phyloP scores from a whole-genome alignment of 2,329 filamentous ascomycete species.

The Hysterium pulicare region DNA sequence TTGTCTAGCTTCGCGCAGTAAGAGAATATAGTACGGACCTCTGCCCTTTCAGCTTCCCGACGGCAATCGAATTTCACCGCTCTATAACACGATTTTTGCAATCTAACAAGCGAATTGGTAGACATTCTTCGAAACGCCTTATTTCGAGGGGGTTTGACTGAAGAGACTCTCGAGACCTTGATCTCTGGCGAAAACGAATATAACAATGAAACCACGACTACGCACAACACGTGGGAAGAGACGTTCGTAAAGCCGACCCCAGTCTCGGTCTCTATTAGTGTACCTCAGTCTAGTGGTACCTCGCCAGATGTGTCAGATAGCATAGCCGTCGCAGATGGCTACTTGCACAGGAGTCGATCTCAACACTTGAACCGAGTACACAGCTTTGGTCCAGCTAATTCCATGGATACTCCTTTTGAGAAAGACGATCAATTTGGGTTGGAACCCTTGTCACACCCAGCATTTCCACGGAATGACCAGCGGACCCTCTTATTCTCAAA shows the following conservation, averaged over 20 bases:
- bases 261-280: slow-evolving; percentile 10
- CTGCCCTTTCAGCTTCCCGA: neutral
- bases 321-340: slow-evolving; percentile 17
- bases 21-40: slow-evolving; percentile 54
- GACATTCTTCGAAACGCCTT: slow-evolving; percentile 48
- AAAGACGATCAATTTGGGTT: slow-evolving; percentile 13
- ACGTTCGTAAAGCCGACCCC: slow-evolving; percentile 10
- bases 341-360: slow-evolving; percentile 11
- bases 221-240: slow-evolving; percentile 15
- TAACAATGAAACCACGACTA: slow-evolving; percentile 11
- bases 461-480: slow-evolving; percentile 29
- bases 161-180: slow-evolving; percentile 49
- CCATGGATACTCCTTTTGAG: slow-evolving; percentile 9
- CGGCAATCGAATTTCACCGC: no score
- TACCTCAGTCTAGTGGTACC: slow-evolving; percentile 5
- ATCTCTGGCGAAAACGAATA: slow-evolving; percentile 28
- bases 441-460: slow-evolving; percentile 7
- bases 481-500: slow-evolving; percentile 63
- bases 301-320: slow-evolving; percentile 16
- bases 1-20: slow-evolving; percentile 36
- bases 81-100: no score
- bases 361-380: slow-evolving; percentile 12
- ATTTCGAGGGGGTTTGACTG: slow-evolving; percentile 49
- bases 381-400: slow-evolving; percentile 18
- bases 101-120: slow-evolving; percentile 13